Evolutionary conservation across 148 eudicot genomes (phyloP), one percentile per base, ranked within the genome.

Genomic region (Spergularia bocconei): DNA sequence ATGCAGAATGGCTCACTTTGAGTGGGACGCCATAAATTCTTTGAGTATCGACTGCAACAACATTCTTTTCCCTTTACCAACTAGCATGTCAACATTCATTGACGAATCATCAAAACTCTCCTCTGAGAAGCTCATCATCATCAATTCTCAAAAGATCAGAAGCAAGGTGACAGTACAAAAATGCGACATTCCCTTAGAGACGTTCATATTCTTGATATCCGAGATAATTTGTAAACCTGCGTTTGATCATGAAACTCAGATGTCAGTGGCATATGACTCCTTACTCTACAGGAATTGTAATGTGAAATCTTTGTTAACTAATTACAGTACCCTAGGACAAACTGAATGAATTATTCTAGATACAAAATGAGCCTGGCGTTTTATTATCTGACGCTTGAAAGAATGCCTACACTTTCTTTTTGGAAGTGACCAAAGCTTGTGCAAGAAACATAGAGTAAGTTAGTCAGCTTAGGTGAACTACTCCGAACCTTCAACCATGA

Each of bases 191-290:
- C 25, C 55, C 73, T 33, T 7, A 44, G 17, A 21, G 19, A 19
- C 16, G 44, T 13, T 93, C 87, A 93, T 69, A 87, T 79, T 85
- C 98, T 88, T 74, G 81, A 79, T 79, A 94, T 94, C 76, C 97
- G 88, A 41, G 88, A 86, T 75, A 94, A 80, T 84, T 90, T 94
- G 78, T 91, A 94, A 63, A 91, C 98, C 98, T 93, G 93, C 80
- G 79, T 13, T 56, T 61, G 16, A 71, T 66, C 16, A 36, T 4
- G 60, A 53, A 41, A 0, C 1, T 29, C 71, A 50, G 39, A 63
- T 23, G 61, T 73, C 51, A 47, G 21, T 15, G 29, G 4, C 0
- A 38, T 64, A 38, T 2, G 15, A 12, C 19, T 10, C 48, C 56
- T 55, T 16, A 48, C 19, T 72, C 54, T 8, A 41, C n/a, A 17